phyloP scores from a whole-genome alignment of 345 rosid species.

The Salix suchowensis region DNA sequence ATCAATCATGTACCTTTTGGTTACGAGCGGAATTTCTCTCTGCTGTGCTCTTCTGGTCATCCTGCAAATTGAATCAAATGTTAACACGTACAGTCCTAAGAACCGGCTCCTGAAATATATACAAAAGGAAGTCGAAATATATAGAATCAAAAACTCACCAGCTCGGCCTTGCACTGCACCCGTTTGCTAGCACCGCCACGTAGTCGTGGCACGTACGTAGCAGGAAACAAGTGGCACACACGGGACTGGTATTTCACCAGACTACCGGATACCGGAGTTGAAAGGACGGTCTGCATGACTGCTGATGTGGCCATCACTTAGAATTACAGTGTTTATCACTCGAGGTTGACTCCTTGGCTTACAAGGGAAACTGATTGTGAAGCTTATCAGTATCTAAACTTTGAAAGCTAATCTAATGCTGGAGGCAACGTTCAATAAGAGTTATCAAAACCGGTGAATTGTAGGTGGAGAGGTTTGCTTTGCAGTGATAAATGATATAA shows the following conservation, averaged over 20 bases:
- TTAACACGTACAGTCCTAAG: not conserved
- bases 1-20: not conserved
- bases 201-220: slow-evolving; percentile 16
- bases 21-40: not conserved
- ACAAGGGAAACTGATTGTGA: too few relatives aligned
- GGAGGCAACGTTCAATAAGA: too few relatives aligned
- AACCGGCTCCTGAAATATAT: not conserved
- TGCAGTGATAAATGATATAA: too few relatives aligned
- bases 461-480: too few relatives aligned
- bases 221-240: slow-evolving; percentile 17
- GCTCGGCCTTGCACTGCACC: slow-evolving; percentile 49
- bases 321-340: too few relatives aligned
- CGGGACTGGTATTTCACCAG: not conserved
- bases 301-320: slow-evolving; percentile 36
- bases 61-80: not conserved
- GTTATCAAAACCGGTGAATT: too few relatives aligned
- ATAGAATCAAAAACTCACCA: slow-evolving; percentile 4
- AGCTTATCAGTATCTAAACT: too few relatives aligned
- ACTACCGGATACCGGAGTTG: slow-evolving; percentile 24
- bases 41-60: not conserved
- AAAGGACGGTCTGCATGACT: slow-evolving; percentile 41
- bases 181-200: slow-evolving; percentile 22
- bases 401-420: too few relatives aligned
- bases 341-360: too few relatives aligned
- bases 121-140: not conserved